A percentile compares a stretch with the other conserved stretches of the same genome.
Conservation (phyloP, 768 basidiomycete genomes). For the Rhodocollybia butyracea region DNA sequence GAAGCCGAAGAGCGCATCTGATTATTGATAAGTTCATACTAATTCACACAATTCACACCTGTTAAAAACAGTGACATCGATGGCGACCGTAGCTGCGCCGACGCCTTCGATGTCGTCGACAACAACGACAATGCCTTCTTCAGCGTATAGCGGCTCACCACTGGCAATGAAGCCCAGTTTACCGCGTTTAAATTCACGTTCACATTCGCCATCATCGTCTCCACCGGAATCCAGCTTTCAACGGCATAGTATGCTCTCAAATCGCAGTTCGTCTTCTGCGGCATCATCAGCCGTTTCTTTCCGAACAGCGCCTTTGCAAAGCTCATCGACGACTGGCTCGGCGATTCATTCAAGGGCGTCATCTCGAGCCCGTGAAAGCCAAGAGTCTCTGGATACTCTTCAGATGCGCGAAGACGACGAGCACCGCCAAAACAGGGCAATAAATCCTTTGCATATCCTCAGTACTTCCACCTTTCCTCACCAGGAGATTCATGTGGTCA, state of each 20-base stretch:
- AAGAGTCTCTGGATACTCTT: slow-evolving; percentile 33
- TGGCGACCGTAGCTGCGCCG: slow-evolving; percentile 3
- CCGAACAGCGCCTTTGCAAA: slow-evolving; percentile 27
- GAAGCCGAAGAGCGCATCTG: too few species aligned
- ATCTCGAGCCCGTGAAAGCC: slow-evolving; percentile 25
- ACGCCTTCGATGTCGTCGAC: neutral
- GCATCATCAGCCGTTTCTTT: slow-evolving; percentile 31
- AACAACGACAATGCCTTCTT: neutral
- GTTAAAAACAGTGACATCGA: neutral
- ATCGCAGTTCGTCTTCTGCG: slow-evolving; percentile 27
- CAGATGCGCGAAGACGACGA: slow-evolving; percentile 12
- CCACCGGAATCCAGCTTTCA: slow-evolving; percentile 19
- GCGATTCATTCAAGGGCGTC: slow-evolving; percentile 14
- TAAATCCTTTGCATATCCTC: slow-evolving; percentile 32
- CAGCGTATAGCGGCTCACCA: neutral
- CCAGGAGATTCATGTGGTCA: slow-evolving; percentile 53
- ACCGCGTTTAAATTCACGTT: slow-evolving; percentile 1
- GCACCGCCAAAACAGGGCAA: slow-evolving; percentile 10
- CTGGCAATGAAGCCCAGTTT: neutral
- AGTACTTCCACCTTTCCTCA: slow-evolving; percentile 20
- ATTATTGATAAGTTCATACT: too few species aligned
- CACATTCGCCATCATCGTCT: slow-evolving; percentile 16
- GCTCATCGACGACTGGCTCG: slow-evolving; percentile 14
- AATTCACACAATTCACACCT: neutral
- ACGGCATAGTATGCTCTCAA: slow-evolving; percentile 20